Conservation (phyloP, 805 yeast genomes). For the Cyberlindnera mississippiensis region DNA sequence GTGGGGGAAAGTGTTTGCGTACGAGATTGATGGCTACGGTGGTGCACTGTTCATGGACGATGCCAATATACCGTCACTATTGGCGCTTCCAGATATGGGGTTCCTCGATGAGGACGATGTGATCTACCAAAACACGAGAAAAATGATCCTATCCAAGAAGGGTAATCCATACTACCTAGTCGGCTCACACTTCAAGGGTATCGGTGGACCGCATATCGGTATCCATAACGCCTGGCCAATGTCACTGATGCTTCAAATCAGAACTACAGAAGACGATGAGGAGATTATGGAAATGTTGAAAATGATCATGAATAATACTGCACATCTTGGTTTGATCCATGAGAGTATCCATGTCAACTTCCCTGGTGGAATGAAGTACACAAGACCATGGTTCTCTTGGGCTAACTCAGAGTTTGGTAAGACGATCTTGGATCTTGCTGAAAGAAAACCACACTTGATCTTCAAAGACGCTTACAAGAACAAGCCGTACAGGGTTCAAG, state of each 20-base stretch:
- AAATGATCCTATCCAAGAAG: constrained; percentile 59
- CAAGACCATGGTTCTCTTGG: constrained; percentile 94
- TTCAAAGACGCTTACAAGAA: constrained; percentile 41
- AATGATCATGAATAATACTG: constrained; percentile 57
- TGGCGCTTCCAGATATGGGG: constrained; percentile 79
- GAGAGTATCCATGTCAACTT: constrained; percentile 70
- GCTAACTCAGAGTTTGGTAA: constrained; percentile 89
- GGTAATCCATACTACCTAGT: constrained; percentile 77
- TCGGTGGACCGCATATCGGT: constrained; percentile 92
- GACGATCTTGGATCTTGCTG: constrained; percentile 73
- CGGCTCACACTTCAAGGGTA: constrained; percentile 65
- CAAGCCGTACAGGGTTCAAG: constrained; percentile 10
- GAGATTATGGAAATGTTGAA: constrained; percentile 55
- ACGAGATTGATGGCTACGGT: constrained; percentile 87
- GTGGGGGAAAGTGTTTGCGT: constrained; percentile 79
- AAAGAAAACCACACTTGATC: constrained; percentile 67
- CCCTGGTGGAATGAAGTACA: constrained; percentile 43
- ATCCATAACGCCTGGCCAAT: constrained; percentile 85
- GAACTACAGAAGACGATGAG: constrained; percentile 68
- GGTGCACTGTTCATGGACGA: constrained; percentile 77
- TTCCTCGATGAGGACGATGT: constrained; percentile 47
- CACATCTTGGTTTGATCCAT: constrained; percentile 76
- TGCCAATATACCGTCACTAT: constrained; percentile 81
- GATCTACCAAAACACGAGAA: constrained; percentile 73
- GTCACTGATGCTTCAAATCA: constrained; percentile 69